phyloP scores from a whole-genome alignment of 2,329 filamentous ascomycete genomes.

The Pseudogymnoascus verrucosus region DNA sequence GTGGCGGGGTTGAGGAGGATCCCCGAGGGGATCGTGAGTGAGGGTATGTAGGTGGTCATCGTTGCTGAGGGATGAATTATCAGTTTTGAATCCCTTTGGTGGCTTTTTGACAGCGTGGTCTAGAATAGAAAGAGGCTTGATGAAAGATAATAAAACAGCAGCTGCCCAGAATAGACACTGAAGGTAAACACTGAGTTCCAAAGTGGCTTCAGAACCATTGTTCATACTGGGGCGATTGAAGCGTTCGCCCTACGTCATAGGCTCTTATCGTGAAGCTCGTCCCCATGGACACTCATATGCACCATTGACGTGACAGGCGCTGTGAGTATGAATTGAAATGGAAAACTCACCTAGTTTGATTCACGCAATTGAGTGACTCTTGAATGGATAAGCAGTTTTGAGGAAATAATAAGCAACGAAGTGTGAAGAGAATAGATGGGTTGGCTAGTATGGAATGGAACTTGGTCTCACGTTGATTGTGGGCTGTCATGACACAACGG shows the following conservation, averaged over 20 bases:
- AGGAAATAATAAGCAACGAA: background rate
- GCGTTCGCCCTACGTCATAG: background rate
- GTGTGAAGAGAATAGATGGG: background rate
- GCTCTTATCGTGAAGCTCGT: background rate
- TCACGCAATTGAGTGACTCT: background rate
- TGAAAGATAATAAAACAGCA: background rate
- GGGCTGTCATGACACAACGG: background rate
- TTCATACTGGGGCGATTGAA: background rate
- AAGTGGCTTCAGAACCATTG: background rate
- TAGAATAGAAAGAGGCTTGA: background rate
- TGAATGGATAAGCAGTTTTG: background rate
- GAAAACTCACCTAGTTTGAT: background rate
- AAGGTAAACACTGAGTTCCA: background rate
- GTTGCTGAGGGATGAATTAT: conserved; percentile 20
- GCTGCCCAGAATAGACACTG: background rate
- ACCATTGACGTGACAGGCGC: background rate
- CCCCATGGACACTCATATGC: background rate
- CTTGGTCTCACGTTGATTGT: conserved; percentile 4
- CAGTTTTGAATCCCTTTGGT: background rate
- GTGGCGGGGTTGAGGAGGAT: conserved; percentile 65
- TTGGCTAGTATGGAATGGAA: conserved; percentile 1
- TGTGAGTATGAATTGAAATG: background rate
- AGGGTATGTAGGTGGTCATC: conserved; percentile 78
- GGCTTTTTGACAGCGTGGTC: background rate
- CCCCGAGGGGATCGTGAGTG: conserved; percentile 62